These are phyloP conservation scores for Termitomyces sp. DNA, from an alignment of 768 basidiomycete species.

Conservation along the genomic window DNA sequence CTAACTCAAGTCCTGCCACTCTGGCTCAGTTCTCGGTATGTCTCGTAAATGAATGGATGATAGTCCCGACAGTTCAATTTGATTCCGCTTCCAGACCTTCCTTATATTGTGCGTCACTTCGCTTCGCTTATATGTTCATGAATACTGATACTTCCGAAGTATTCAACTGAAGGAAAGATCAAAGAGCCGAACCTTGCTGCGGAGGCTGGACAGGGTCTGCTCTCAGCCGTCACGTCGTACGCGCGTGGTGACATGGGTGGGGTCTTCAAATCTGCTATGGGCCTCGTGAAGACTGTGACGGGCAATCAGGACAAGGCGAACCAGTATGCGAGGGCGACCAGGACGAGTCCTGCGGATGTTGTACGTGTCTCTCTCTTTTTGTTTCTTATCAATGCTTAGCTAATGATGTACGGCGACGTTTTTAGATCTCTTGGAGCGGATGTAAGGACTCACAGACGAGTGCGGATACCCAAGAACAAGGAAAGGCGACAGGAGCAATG, in stretches of 20 bases:
- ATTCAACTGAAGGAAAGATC: slow-evolving; percentile 92
- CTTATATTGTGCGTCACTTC: slow-evolving; percentile 47
- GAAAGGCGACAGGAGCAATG: slow-evolving; percentile 73
- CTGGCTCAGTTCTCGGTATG: slow-evolving; percentile 80
- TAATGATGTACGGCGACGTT: not conserved
- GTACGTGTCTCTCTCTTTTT: slow-evolving; percentile 35
- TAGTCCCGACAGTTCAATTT: not conserved
- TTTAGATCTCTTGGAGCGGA: slow-evolving; percentile 79
- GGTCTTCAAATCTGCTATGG: slow-evolving; percentile 65
- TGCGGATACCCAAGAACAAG: slow-evolving; percentile 65
- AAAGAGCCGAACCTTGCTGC: slow-evolving; percentile 89
- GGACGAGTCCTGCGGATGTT: slow-evolving; percentile 80
- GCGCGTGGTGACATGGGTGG: slow-evolving; percentile 76
- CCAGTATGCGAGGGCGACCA: slow-evolving; percentile 51
- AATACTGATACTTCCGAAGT: slow-evolving; percentile 32
- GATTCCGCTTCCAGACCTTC: slow-evolving; percentile 44
- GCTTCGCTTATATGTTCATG: not conserved
- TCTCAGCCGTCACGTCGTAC: slow-evolving; percentile 76
- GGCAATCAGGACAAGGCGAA: slow-evolving; percentile 61
- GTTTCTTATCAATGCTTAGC: not conserved
- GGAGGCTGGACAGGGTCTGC: slow-evolving; percentile 82
- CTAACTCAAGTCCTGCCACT: slow-evolving; percentile 67
- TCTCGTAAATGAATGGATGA: not conserved
- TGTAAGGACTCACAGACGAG: slow-evolving; percentile 82
- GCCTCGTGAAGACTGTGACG: slow-evolving; percentile 69